Conservation (phyloP, 1,284 basidiomycete genomes). For the Macrocystidia cucumis region DNA sequence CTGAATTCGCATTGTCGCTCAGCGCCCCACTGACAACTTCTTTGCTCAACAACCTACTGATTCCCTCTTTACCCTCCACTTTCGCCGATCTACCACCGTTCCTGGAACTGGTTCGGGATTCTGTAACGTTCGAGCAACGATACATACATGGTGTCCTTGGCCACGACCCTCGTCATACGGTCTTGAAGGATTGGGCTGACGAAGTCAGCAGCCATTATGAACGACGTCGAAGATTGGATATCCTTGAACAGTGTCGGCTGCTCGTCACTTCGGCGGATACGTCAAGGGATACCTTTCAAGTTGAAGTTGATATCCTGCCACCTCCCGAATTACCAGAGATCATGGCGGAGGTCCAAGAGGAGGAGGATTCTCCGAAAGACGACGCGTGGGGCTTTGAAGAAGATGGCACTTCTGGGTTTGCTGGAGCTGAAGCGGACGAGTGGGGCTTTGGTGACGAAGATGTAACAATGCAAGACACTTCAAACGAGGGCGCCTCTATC, state of each 20-base stretch:
- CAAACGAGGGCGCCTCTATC: no score
- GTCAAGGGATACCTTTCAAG: conserved; percentile 25
- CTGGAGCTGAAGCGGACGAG: conserved; percentile 26
- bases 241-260: conserved; percentile 49
- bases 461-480: conserved; percentile 14
- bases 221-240: conserved; percentile 51
- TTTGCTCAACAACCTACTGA: conserved; percentile 56
- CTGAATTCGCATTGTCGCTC: conserved; percentile 42
- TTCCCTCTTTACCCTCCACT: conserved; percentile 59
- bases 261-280: conserved; percentile 34
- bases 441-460: conserved; percentile 56
- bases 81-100: conserved; percentile 52
- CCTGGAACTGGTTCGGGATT: conserved; percentile 43
- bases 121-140: conserved; percentile 56
- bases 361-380: conserved; percentile 16
- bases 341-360: conserved; percentile 25
- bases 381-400: conserved; percentile 33
- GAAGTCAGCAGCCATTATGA: conserved; percentile 66
- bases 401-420: conserved; percentile 11
- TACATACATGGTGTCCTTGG: conserved; percentile 43
- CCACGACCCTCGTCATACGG: conserved; percentile 37
- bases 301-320: conserved; percentile 25
- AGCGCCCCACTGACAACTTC: conserved; percentile 49
- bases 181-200: conserved; percentile 56
- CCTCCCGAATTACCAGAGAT: conserved; percentile 19